A percentile compares a stretch with the other conserved stretches of the same genome.
These are phyloP conservation scores for Dioscorea zingiberensis DNA, from an alignment of 106 monocot species.

Conservation along the genomic window DNA sequence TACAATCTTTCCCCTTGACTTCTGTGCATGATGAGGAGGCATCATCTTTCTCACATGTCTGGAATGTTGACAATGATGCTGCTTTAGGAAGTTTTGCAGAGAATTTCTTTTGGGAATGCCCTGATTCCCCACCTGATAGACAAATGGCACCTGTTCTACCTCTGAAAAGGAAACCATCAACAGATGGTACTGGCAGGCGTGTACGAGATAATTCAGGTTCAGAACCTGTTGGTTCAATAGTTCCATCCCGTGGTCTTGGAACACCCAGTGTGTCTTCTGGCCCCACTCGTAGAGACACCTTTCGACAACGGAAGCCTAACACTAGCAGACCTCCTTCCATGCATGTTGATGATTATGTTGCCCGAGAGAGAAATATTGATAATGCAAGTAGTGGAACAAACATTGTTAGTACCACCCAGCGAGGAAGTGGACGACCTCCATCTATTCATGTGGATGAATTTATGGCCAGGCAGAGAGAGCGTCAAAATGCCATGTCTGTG, in stretches of 20 bases:
- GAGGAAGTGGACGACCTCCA: constrained; percentile 92
- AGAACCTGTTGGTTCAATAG: constrained; percentile 46
- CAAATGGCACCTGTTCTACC: constrained; percentile 31
- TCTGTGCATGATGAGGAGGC: constrained; percentile 20
- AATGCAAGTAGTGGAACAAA: constrained; percentile 52
- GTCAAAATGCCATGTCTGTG: constrained; percentile 53
- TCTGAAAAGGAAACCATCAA: constrained; percentile 58
- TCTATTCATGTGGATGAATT: constrained; percentile 99
- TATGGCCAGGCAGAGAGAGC: constrained; percentile 92
- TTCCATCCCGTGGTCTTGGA: constrained; percentile 51
- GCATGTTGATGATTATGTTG: constrained; percentile 99
- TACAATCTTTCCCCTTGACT: constrained; percentile 18
- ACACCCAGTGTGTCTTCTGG: constrained; percentile 31
- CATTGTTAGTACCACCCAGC: constrained; percentile 53
- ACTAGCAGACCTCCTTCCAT: constrained; percentile 99
- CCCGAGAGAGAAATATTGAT: constrained; percentile 94
- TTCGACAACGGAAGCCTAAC: constrained; percentile 95
- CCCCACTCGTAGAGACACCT: constrained; percentile 84
- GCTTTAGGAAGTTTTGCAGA: constrained; percentile 34
- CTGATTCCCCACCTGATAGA: constrained; percentile 61
- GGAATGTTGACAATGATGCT: constrained; percentile 29
- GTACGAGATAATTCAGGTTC: constrained; percentile 42
- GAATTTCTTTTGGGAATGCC: constrained; percentile 83
- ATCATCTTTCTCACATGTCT: constrained; percentile 32
- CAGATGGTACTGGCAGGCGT: constrained; percentile 59